phyloP scores from a whole-genome alignment of 2,329 filamentous ascomycete genomes.

The Leptographium procerum region DNA sequence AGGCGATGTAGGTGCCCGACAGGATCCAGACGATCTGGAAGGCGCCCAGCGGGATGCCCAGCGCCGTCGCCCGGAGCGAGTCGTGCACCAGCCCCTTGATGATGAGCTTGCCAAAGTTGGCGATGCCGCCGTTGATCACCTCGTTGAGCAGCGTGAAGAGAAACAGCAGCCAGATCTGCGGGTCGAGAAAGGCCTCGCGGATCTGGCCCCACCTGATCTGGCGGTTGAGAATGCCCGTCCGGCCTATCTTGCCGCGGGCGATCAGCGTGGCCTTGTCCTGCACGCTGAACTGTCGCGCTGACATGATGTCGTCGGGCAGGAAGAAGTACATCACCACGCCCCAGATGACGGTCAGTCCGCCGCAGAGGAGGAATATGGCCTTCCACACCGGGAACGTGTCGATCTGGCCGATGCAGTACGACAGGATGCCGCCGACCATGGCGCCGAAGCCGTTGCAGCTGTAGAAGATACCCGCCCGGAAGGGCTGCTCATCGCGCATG shows the following conservation, averaged over 20 bases:
- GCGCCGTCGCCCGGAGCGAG: neutral
- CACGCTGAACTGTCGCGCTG: slow-evolving; percentile 44
- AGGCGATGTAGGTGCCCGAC: slow-evolving; percentile 1
- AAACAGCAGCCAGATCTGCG: slow-evolving; percentile 50
- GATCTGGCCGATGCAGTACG: slow-evolving; percentile 50
- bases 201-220: slow-evolving; percentile 35
- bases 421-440: slow-evolving; percentile 48
- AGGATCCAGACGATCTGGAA: slow-evolving; percentile 2
- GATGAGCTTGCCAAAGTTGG: slow-evolving; percentile 5
- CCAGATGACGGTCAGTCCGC: slow-evolving; percentile 43
- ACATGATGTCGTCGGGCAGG: slow-evolving; percentile 48
- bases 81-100: slow-evolving; percentile 3
- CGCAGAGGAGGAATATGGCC: slow-evolving; percentile 49
- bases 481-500: slow-evolving; percentile 30
- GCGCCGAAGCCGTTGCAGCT: slow-evolving; percentile 46
- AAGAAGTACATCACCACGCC: slow-evolving; percentile 43
- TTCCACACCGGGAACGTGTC: slow-evolving; percentile 38
- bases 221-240: slow-evolving; percentile 41
- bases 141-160: slow-evolving; percentile 15
- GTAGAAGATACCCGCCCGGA: slow-evolving; percentile 44
- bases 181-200: slow-evolving; percentile 35
- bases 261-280: slow-evolving; percentile 42
- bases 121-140: slow-evolving; percentile 4
- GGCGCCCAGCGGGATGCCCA: neutral
- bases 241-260: slow-evolving; percentile 34